phyloP scores from a whole-genome alignment of 2,329 filamentous ascomycete genomes.

The Colletotrichum karsti region DNA sequence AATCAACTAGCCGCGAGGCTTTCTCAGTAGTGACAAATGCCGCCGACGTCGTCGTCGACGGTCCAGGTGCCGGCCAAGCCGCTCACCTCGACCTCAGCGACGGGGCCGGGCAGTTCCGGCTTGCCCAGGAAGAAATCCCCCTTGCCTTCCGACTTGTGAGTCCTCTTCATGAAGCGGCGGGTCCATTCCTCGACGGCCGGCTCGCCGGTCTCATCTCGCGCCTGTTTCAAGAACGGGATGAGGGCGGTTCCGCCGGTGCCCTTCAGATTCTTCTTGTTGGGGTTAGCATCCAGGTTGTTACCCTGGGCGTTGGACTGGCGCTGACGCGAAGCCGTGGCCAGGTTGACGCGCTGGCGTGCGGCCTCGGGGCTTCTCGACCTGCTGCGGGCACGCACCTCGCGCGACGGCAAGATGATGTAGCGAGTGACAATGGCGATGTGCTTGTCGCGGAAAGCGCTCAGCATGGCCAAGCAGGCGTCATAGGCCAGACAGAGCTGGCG shows the following conservation, averaged over 20 bases:
- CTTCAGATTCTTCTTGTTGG: slow-evolving; percentile 69
- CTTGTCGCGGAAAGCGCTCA: slow-evolving; percentile 81
- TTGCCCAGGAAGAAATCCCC: slow-evolving; percentile 68
- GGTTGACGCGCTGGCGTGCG: slow-evolving; percentile 62
- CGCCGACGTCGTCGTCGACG: slow-evolving; percentile 82
- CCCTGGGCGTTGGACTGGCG: slow-evolving; percentile 34
- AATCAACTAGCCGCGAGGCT: not conserved
- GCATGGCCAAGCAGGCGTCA: slow-evolving; percentile 84
- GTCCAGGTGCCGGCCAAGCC: slow-evolving; percentile 88
- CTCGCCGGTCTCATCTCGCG: slow-evolving; percentile 93
- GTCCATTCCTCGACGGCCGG: slow-evolving; percentile 79
- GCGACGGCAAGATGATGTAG: slow-evolving; percentile 91
- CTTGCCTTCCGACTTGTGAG: slow-evolving; percentile 56
- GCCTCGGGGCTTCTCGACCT: slow-evolving; percentile 66
- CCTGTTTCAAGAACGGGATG: slow-evolving; percentile 96
- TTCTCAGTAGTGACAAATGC: slow-evolving; percentile 62
- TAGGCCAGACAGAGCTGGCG: slow-evolving; percentile 80
- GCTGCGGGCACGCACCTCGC: slow-evolving; percentile 73
- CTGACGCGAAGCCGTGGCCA: slow-evolving; percentile 66
- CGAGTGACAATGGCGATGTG: slow-evolving; percentile 96
- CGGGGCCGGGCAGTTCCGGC: slow-evolving; percentile 47
- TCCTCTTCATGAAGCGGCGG: slow-evolving; percentile 63
- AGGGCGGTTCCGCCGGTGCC: slow-evolving; percentile 94
- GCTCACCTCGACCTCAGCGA: slow-evolving; percentile 56
- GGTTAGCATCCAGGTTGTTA: slow-evolving; percentile 30